Evolutionary conservation across 2,329 filamentous ascomycete species (phyloP).

Genomic region (Cytospora paraplurivora): DNA sequence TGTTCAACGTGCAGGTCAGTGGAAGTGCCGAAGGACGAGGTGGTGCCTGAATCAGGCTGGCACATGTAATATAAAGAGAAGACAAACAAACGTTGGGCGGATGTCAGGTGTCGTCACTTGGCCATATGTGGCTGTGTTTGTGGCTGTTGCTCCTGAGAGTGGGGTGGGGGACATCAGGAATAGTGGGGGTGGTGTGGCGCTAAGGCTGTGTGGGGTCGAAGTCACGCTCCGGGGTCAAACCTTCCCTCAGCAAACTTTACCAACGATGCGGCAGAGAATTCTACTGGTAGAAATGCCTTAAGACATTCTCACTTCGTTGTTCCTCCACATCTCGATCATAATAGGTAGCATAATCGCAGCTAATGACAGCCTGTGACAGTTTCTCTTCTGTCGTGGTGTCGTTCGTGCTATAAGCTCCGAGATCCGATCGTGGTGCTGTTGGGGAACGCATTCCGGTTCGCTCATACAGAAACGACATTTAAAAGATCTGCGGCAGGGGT

Average conservation of each 20-base stretch:
- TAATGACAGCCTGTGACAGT: not conserved
- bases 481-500: slow-evolving; percentile 16
- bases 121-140: too few relatives aligned
- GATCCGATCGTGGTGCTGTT: slow-evolving; percentile 13
- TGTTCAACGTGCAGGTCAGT: too few relatives aligned
- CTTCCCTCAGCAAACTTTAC: too few relatives aligned
- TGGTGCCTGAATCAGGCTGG: too few relatives aligned
- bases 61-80: too few relatives aligned
- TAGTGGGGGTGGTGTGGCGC: not conserved
- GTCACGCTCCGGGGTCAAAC: not conserved
- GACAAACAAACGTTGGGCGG: too few relatives aligned
- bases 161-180: too few relatives aligned
- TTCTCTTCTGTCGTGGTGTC: not conserved
- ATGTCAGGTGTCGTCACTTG: too few relatives aligned
- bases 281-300: not conserved
- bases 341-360: not conserved
- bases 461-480: slow-evolving; percentile 11
- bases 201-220: not conserved
- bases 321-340: not conserved
- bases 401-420: slow-evolving; percentile 14
- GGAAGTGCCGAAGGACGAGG: too few relatives aligned
- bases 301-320: not conserved
- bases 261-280: too few relatives aligned
- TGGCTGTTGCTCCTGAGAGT: too few relatives aligned
- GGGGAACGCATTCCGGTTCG: slow-evolving; percentile 16